phyloP scores from a whole-genome alignment of 2,329 filamentous ascomycete genomes.

The Fusarium buharicum region DNA sequence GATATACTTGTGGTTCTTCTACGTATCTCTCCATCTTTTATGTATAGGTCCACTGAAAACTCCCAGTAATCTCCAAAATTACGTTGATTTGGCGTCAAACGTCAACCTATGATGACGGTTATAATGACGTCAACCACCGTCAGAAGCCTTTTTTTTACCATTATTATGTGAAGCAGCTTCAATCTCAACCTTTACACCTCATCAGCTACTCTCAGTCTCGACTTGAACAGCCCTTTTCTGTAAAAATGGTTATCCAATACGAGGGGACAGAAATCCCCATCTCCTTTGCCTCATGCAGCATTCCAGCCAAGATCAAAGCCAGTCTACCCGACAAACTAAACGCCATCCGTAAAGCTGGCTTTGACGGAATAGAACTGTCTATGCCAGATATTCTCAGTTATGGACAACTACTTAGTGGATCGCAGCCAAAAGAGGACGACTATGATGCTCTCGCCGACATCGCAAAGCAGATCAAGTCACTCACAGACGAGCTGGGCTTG shows the following conservation, averaged over 20 bases:
- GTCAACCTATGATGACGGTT: background rate
- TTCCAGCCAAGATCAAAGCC: conserved; percentile 57
- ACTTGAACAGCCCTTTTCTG: accelerated
- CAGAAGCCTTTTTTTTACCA: background rate
- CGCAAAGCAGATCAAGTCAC: conserved; percentile 62
- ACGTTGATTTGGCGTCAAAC: conserved; percentile 9
- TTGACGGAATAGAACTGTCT: conserved; percentile 76
- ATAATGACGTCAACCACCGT: conserved; percentile 25
- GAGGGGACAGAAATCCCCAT: conserved; percentile 10
- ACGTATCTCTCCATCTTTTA: background rate
- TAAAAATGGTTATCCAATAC: conserved; percentile 19
- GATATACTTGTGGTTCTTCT: no score
- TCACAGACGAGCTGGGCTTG: conserved; percentile 65
- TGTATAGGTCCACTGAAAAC: background rate
- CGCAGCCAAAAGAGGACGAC: conserved; percentile 65
- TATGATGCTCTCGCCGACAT: conserved; percentile 67
- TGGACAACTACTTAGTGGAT: conserved; percentile 61
- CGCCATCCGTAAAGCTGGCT: conserved; percentile 72
- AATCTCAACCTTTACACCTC: no score
- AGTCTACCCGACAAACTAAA: conserved; percentile 69
- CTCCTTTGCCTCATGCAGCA: conserved; percentile 66
- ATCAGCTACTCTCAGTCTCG: background rate
- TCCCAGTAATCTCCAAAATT: background rate
- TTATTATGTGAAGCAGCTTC: background rate
- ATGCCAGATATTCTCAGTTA: conserved; percentile 78